Base-by-base conservation (phyloP, 257 asterid genomes). In the Rauvolfia tetraphylla region DNA sequence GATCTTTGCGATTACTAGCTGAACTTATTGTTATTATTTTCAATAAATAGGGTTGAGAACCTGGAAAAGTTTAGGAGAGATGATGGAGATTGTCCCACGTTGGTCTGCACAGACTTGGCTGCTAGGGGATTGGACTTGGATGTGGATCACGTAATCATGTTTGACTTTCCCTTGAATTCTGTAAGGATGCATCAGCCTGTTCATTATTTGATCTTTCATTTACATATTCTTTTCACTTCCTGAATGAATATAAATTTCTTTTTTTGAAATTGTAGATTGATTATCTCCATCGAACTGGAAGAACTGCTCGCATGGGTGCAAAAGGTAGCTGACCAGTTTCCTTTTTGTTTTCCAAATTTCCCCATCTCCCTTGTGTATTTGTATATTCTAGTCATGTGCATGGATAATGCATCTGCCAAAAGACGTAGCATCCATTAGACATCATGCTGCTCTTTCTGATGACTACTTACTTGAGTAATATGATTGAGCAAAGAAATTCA, bases 241-340 rank as follows among this genome's bases (percentile, higher is more conserved):
- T 76, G 27, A 57, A 72, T 46, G 14, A 36, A 14, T 75, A 31
- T 75, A 44, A 31, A 34, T 71, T 61, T 57, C 56, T 31, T 72
- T n/a, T 74, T 49, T 61, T 48, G 62, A 65, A 71, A 29, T 76
- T 78, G 42, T 77, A 95, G 99, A 88, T 95, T 33, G 99, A 95
- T 80, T 95, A 95, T 85, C 98, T 95, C 75, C 99, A 93, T 82
- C 98, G 99, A 54, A 95, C 97, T 75, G 99, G 99, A 84, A 90
- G 98, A 87, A 95, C 99, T 80, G 99, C 99, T 86, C 98, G 98
- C 73, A 95, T 95, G 98, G 99, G 98, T 78, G 99, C 98, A 77
- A 95, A 95, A 90, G 99, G 98, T 95, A 86, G 73, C 48, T 25
- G 42, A 58, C 56, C 62, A 49, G 61, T 44, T 65, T 67, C 57